Evolutionary conservation across 2,329 filamentous ascomycete species (phyloP).

Genomic region (Elsinoe ampelina): DNA sequence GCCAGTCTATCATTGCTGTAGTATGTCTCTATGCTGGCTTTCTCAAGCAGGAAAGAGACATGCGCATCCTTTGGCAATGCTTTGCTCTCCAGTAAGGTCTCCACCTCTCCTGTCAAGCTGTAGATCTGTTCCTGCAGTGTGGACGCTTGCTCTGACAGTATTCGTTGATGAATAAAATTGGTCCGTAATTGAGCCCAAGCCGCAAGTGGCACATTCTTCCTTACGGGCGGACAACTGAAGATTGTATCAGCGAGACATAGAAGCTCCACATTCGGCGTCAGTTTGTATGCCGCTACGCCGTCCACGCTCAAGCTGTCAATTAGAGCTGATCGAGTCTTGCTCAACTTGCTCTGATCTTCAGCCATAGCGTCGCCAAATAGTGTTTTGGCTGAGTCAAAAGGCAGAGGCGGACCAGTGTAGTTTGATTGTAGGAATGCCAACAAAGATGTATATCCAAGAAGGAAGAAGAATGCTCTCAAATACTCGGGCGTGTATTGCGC

Average conservation of each 20-base stretch:
- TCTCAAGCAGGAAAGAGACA: constrained; percentile 68
- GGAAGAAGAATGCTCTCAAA: constrained; percentile 30
- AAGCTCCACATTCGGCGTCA: constrained; percentile 76
- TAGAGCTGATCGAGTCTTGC: constrained; percentile 47
- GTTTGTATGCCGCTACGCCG: constrained; percentile 74
- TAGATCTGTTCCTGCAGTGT: constrained; percentile 54
- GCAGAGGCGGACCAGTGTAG: constrained; percentile 76
- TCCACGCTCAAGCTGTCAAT: constrained; percentile 66
- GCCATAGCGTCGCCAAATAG: constrained; percentile 43
- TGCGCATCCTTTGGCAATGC: constrained; percentile 35
- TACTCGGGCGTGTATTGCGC: constrained; percentile 3
- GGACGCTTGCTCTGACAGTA: constrained; percentile 54
- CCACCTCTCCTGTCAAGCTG: constrained; percentile 48
- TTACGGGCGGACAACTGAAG: constrained; percentile 40
- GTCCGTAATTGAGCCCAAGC: constrained; percentile 61
- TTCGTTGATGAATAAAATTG: constrained; percentile 62
- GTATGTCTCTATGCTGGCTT: constrained; percentile 72
- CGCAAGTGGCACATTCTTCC: constrained; percentile 37
- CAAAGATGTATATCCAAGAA: constrained; percentile 59
- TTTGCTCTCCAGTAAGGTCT: constrained; percentile 30
- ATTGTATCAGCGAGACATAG: constrained; percentile 64
- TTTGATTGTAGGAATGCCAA: constrained; percentile 77
- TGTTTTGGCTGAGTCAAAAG: constrained; percentile 42
- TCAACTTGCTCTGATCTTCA: constrained; percentile 26
- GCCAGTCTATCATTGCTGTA: constrained; percentile 74